Percentiles rank a stretch among this genome's conserved stretches.
phyloP scores from a whole-genome alignment of 192 early-diverging fungal genomes.

The Backusella westeae region DNA sequence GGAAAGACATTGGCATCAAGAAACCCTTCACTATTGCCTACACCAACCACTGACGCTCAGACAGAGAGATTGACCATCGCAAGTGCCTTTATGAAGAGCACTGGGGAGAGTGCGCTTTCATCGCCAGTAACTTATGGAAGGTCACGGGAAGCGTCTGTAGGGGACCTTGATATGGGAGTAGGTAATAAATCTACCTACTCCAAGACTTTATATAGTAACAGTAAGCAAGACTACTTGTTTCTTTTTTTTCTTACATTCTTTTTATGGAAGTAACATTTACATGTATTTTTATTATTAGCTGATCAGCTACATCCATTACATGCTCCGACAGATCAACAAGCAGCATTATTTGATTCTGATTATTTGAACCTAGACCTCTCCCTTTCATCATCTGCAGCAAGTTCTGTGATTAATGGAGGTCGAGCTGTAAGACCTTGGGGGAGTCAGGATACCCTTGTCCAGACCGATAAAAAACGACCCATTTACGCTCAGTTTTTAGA shows the following conservation, averaged over 20 bases:
- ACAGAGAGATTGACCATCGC: slow-evolving; percentile 14
- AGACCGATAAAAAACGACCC: slow-evolving; percentile 14
- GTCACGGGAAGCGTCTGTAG: not conserved
- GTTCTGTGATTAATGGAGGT: not conserved
- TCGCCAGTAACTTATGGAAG: not conserved
- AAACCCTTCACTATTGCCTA: not conserved
- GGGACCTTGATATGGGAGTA: slow-evolving; percentile 11
- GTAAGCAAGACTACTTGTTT: not conserved
- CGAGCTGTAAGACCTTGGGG: slow-evolving; percentile 13
- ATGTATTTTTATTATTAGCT: not conserved
- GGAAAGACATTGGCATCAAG: slow-evolving; percentile 7
- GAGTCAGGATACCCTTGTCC: slow-evolving; percentile 28
- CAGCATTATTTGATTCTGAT: slow-evolving; percentile 14
- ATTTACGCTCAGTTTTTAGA: slow-evolving; percentile 20
- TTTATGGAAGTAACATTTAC: not conserved
- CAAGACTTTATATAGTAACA: slow-evolving; percentile 4
- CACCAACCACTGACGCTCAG: not conserved
- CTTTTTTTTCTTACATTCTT: not conserved
- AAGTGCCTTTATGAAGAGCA: slow-evolving; percentile 12
- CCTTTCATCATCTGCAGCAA: slow-evolving; percentile 5
- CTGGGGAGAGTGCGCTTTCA: not conserved
- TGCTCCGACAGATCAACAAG: not conserved
- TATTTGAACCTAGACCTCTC: slow-evolving; percentile 16
- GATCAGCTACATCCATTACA: slow-evolving; percentile 11
- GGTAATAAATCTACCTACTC: not conserved